phyloP scores from a whole-genome alignment of 345 rosid genomes.

The Raphanus sativus region DNA sequence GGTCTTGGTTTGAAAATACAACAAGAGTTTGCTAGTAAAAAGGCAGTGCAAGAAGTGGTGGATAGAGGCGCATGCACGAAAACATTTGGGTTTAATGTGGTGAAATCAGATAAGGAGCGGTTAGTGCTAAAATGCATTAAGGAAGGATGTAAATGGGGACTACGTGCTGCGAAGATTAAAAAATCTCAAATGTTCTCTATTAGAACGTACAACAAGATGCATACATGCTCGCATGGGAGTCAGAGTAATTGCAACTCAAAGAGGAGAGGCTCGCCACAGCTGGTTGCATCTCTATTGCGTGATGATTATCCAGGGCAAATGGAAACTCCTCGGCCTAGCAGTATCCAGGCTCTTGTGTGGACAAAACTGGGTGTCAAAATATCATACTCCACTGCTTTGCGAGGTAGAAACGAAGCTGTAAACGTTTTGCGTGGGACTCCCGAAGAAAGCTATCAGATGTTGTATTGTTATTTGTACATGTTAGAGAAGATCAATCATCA shows the following conservation, averaged over 20 bases:
- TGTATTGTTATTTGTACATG: not conserved
- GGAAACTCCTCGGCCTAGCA: not conserved
- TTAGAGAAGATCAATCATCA: not conserved
- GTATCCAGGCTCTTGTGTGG: not conserved
- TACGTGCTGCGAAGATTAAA: not conserved
- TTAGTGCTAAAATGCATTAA: not conserved
- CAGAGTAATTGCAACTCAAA: not conserved
- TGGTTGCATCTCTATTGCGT: not conserved
- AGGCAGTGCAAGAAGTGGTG: not conserved
- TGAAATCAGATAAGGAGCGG: not conserved
- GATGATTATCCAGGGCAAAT: not conserved
- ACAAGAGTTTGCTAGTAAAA: not conserved
- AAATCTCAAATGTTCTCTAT: not conserved
- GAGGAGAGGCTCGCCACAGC: not conserved
- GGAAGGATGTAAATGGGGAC: not conserved
- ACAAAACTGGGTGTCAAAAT: not conserved
- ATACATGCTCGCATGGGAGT: not conserved
- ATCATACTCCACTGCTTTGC: not conserved
- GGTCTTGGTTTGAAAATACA: not conserved
- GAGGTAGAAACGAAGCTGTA: not conserved
- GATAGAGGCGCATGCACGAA: not conserved
- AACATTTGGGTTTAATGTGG: not conserved
- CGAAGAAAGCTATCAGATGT: not conserved
- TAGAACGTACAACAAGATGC: not conserved
- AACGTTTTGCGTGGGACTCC: not conserved